A percentile compares a stretch with the other conserved stretches of the same genome.
These are phyloP conservation scores for Sporothrix inflata DNA, from an alignment of 2,329 filamentous ascomycete genomes.

Conservation along the genomic window DNA sequence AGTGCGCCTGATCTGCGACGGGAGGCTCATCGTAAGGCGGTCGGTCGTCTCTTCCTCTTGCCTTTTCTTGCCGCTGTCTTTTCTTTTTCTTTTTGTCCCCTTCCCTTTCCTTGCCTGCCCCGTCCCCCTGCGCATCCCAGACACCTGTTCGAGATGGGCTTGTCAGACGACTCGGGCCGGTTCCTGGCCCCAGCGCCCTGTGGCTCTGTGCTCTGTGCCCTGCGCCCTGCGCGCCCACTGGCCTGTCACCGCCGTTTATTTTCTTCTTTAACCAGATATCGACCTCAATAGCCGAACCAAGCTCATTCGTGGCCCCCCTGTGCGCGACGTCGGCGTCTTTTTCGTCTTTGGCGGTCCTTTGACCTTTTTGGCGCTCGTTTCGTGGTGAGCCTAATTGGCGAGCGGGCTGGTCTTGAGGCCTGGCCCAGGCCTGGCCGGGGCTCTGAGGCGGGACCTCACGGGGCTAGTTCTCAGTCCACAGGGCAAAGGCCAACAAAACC, in stretches of 20 bases:
- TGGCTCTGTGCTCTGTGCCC: neutral
- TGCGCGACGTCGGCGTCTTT: neutral
- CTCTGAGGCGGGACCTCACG: neutral
- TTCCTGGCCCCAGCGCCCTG: conserved; percentile 7
- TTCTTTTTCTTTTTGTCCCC: neutral
- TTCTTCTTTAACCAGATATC: neutral
- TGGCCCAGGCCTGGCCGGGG: neutral
- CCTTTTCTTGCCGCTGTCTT: neutral
- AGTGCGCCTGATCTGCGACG: conserved; percentile 6
- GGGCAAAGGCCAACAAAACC: neutral
- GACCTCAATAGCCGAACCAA: conserved; percentile 4
- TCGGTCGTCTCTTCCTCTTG: neutral
- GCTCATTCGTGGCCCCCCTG: neutral
- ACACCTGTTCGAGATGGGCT: conserved; percentile 14
- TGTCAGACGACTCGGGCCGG: neutral
- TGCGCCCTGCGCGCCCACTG: neutral
- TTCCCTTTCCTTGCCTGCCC: neutral
- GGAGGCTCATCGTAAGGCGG: neutral
- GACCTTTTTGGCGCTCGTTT: neutral
- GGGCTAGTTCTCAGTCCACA: neutral
- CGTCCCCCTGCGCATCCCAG: conserved; percentile 10
- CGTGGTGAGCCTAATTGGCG: neutral
- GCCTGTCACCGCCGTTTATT: neutral
- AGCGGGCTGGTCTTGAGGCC: neutral
- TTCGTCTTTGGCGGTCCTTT: neutral